Evolutionary conservation across 2,329 filamentous ascomycete genomes (phyloP).

Genomic region (Phyllosticta citriasiana): DNA sequence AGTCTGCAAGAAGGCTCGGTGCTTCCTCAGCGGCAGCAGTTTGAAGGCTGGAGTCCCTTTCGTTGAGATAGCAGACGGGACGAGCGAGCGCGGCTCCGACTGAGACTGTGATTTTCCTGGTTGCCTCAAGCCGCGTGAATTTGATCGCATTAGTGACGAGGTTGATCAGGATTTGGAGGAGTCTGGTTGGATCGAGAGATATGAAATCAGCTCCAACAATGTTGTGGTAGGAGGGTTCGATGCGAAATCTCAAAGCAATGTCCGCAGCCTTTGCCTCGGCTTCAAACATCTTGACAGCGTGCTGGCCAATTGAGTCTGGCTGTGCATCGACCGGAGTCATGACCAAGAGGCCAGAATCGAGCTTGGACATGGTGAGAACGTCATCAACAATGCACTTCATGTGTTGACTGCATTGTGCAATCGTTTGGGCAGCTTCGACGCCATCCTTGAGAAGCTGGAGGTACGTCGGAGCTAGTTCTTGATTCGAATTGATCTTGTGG

Average conservation of each 20-base stretch:
- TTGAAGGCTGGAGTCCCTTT: neutral
- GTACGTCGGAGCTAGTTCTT: conserved; percentile 18
- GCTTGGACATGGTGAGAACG: conserved; percentile 35
- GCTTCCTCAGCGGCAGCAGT: conserved; percentile 2
- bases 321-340: conserved; percentile 25
- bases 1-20: conserved; percentile 16
- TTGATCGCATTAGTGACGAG: conserved; percentile 40
- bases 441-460: conserved; percentile 22
- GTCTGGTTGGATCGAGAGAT: conserved; percentile 32
- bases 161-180: conserved; percentile 34
- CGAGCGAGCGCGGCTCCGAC: conserved; percentile 21
- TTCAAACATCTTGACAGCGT: conserved; percentile 31
- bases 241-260: conserved; percentile 20
- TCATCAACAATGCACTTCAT: conserved; percentile 41
- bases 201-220: conserved; percentile 28
- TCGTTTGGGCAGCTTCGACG: conserved; percentile 30
- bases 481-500: conserved; percentile 11
- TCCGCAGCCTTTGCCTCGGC: conserved; percentile 26
- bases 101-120: conserved; percentile 28
- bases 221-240: conserved; percentile 27
- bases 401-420: conserved; percentile 37
- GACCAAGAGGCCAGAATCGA: conserved; percentile 35
- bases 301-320: conserved; percentile 11
- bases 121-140: conserved; percentile 30
- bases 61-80: conserved; percentile 3